A percentile compares a stretch with the other conserved stretches of the same genome.
These are phyloP conservation scores for Pyrus communis DNA, from an alignment of 306 rosid genomes.

Conservation along the genomic window DNA sequence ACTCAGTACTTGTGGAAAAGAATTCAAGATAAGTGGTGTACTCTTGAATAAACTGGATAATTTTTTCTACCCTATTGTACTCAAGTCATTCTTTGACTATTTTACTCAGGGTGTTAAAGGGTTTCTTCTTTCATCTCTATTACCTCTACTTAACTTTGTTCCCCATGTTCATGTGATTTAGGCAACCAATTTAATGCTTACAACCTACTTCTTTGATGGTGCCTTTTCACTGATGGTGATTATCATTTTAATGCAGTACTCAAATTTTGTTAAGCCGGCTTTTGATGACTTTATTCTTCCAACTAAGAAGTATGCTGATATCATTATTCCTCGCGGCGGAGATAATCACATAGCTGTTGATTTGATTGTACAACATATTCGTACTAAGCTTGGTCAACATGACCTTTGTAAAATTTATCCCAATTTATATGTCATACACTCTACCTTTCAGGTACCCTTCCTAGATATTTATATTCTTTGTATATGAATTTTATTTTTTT, in stretches of 20 bases:
- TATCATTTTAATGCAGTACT: constrained; percentile 65
- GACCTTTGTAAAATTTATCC: constrained; percentile 98
- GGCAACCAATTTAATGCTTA: background rate
- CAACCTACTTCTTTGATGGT: background rate
- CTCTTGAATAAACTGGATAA: background rate
- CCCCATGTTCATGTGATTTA: background rate
- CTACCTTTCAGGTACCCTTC: constrained; percentile 87
- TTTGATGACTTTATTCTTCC: constrained; percentile 98
- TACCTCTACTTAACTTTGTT: background rate
- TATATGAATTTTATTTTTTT: background rate
- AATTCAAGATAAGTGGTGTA: constrained; percentile 2
- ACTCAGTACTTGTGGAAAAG: background rate
- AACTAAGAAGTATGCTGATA: constrained; percentile 97
- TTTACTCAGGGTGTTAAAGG: background rate
- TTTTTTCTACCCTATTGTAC: background rate
- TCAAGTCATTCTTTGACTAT: background rate
- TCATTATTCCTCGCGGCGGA: constrained; percentile 98
- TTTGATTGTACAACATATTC: constrained; percentile 94
- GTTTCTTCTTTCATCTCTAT: background rate
- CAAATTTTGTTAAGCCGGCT: constrained; percentile 96
- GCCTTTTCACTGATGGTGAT: constrained; percentile 12
- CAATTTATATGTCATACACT: constrained; percentile 78
- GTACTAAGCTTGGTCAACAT: constrained; percentile 97
- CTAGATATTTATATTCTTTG: constrained; percentile 1
- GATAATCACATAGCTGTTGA: constrained; percentile 97